These are phyloP conservation scores for Pythium coloratum DNA, from an alignment of 352 stramenopile species.

Conservation along the genomic window DNA sequence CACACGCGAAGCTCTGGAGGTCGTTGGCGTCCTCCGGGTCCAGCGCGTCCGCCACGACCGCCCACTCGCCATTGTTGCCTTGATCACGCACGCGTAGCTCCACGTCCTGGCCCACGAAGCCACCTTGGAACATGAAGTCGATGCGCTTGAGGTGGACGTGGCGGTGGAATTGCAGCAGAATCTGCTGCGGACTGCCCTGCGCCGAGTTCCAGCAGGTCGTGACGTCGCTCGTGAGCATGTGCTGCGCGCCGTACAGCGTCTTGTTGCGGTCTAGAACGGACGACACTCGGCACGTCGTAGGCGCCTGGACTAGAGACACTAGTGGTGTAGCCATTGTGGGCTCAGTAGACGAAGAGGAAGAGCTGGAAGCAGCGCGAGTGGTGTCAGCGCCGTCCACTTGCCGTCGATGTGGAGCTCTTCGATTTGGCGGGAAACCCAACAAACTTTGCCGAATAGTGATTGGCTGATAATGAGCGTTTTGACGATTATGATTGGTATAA, in stretches of 20 bases:
- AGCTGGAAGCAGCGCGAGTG: background rate
- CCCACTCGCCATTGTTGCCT: constrained; percentile 27
- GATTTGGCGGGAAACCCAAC: constrained; percentile 1
- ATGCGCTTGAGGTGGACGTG: constrained; percentile 38
- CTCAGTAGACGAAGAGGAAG: background rate
- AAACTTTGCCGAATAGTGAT: background rate
- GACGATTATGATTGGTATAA: background rate
- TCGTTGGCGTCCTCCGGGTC: constrained; percentile 57
- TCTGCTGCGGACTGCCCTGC: constrained; percentile 62
- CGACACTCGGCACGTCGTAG: constrained; percentile 59
- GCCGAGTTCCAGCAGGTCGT: constrained; percentile 74
- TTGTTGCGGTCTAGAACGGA: constrained; percentile 73
- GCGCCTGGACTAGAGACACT: constrained; percentile 37
- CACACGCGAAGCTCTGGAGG: constrained; percentile 45
- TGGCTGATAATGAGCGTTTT: background rate
- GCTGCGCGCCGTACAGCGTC: constrained; percentile 50
- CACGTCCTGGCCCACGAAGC: constrained; percentile 69
- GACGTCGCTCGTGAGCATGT: constrained; percentile 50
- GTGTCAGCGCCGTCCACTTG: background rate
- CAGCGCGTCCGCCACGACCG: constrained; percentile 23
- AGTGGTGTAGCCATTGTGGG: background rate
- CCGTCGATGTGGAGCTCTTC: background rate
- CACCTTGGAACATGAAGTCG: constrained; percentile 74
- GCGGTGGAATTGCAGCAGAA: constrained; percentile 65
- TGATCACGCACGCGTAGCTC: constrained; percentile 30